Base-by-base conservation (phyloP, 441 rosid genomes). In the Flueggea neowawraea region DNA sequence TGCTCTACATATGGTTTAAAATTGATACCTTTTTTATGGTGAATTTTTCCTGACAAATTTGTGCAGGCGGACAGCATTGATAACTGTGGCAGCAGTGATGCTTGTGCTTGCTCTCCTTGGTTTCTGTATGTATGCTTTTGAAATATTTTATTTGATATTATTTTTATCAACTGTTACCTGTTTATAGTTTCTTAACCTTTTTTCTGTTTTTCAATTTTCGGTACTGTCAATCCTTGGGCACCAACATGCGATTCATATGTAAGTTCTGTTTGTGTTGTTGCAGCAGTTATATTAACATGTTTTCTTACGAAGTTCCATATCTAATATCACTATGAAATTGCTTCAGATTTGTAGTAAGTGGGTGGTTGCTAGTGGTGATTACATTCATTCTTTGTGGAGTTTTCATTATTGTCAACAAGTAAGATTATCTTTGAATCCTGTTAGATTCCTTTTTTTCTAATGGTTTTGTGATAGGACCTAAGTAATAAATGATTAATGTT, bases 331-430 rank as follows among this genome's bases (percentile, higher is more conserved):
- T n/a, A 32, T 31, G 17, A 16, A 15, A 6, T 47, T 16, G 10
- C 62, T 80, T 72, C 81, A 94, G 96, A 82, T 87, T 94, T 41
- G 83, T 94, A 0, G 76, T 80, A 69, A 90, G 95, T 12, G 99
- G 99, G 73, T 94, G 99, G 96, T 69, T 94, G 56, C 75, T 94
- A 14, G 99, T 91, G 73, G 94, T 89, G 54, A 70, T 85, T 62
- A 91, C 97, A 59, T 94, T 91, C 75, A 70, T 87, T 71, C 95
- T 94, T 33, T 94, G 85, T 56, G 98, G 96, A 66, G 83, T 84
- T 61, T 94, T 89, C 65, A 64, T 91, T 39, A 81, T 94, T 58
- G 73, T 94, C 65, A 87, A 83, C 84, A 94, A 75, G 98, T 94
- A 84, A 84, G 86, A 57, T 76, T 45, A 52, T 50, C 31, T 43